phyloP scores from a whole-genome alignment of 192 early-diverging fungal species.

The Allomyces arbusculus region DNA sequence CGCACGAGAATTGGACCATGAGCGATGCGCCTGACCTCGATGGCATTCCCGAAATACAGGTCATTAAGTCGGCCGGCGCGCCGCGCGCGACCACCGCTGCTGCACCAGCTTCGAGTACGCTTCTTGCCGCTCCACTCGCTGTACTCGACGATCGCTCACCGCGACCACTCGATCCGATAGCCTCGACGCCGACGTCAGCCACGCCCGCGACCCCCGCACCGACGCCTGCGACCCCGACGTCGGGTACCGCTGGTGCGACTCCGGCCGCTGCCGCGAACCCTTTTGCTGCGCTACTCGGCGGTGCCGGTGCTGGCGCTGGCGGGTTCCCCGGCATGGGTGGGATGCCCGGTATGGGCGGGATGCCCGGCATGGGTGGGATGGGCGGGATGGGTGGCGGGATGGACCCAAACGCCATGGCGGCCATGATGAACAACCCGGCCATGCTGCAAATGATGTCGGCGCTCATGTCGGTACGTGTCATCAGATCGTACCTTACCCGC shows the following conservation, averaged over 20 bases:
- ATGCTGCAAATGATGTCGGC: conserved; percentile 15
- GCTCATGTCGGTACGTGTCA: conserved; percentile 6
- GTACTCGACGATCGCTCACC: too few species aligned
- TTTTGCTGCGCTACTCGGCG: conserved; percentile 10
- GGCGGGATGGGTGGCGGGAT: conserved; percentile 22
- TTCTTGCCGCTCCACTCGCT: too few species aligned
- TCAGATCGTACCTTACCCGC: too few species aligned
- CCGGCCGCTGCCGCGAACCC: conserved; percentile 11
- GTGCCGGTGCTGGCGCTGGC: conserved; percentile 6
- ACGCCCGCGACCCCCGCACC: conserved; percentile 16
- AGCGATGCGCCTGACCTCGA: too few species aligned
- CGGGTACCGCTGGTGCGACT: conserved; percentile 5
- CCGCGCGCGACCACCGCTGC: conserved; percentile 11
- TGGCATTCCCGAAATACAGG: neutral
- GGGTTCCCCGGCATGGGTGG: conserved; percentile 22
- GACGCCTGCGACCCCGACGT: conserved; percentile 10
- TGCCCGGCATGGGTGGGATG: conserved; percentile 32
- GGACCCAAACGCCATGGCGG: conserved; percentile 31
- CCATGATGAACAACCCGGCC: conserved; percentile 25
- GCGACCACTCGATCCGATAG: too few species aligned
- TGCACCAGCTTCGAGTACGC: neutral
- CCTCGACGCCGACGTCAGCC: conserved; percentile 3
- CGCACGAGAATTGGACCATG: too few species aligned
- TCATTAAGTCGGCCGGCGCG: conserved; percentile 1
- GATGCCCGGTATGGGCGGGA: conserved; percentile 21